Evolutionary conservation across 2,329 filamentous ascomycete species (phyloP), one percentile per base, ranked within the genome.

Genomic region (Phyllosticta paracitricarpa): DNA sequence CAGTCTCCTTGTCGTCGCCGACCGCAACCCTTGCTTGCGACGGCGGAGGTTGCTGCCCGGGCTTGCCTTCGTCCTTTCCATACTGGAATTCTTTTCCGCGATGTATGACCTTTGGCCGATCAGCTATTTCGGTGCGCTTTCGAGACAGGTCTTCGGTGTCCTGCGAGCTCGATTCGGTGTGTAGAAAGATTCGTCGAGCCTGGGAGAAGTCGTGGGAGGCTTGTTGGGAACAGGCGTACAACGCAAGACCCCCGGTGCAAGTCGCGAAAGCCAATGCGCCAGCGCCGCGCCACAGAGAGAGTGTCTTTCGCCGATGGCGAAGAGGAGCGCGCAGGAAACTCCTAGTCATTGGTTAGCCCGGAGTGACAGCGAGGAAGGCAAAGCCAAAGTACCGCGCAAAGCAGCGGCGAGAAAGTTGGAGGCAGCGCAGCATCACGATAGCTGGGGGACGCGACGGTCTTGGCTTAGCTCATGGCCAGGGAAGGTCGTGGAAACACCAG

Each of bases 11-110:
- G 19, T 62, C 66, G 57, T 71, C 65, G 5, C 63, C 66, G 17
- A 67, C 67, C 3, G 66, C 69, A 12, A 72, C 64, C 3, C 56
- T 68, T n/a, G 68, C 68, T 59, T 74, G 72, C 6, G 71, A 68
- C 4, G 72, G 72, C 5, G 71, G 71, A 2, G 68, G 63, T 61
- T 73, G 71, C 26, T 71, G 61, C 14, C 69, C 69, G 19, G 70
- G 64, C 51, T 58, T 58, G 22, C 60, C 56, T 48, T 62, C 56
- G 52, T 62, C 59, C 28, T 61, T 48, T 5, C 59, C 54, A 14
- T 14, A 53, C n/a, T 57, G 26, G 3, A 33, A 33, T 28, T 53
- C 54, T 12, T 54, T 17, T 9, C 19, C 55, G 17, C 35, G 40
- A 48, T 48, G 40, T 54, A 54, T 28, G 3, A 54, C 52, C 19